Percentiles rank a stretch among this genome's conserved stretches.
Conservation (phyloP, 1,284 basidiomycete genomes). For the Cryptococcus sp. region DNA sequence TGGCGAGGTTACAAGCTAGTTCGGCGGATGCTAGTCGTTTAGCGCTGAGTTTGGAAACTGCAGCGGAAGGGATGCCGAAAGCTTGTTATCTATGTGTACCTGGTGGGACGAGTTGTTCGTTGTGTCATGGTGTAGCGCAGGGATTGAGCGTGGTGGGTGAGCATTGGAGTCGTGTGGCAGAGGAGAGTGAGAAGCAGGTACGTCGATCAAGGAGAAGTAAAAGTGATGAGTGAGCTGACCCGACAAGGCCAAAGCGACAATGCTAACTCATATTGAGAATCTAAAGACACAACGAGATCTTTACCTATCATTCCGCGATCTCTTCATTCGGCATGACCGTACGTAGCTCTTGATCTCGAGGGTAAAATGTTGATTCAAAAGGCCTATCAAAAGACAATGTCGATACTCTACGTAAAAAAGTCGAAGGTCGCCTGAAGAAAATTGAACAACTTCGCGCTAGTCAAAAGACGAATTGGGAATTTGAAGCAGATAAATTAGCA, state of each 20-base stretch:
- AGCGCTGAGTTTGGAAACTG: slow-evolving; percentile 72
- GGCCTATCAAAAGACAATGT: slow-evolving; percentile 73
- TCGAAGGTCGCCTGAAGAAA: slow-evolving; percentile 68
- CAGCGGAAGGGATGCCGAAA: slow-evolving; percentile 57
- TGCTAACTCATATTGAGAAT: slow-evolving; percentile 30
- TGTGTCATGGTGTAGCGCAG: slow-evolving; percentile 71
- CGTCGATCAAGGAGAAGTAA: too few species aligned
- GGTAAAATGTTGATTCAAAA: slow-evolving; percentile 4
- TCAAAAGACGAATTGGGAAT: slow-evolving; percentile 73
- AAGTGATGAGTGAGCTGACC: slow-evolving; percentile 1
- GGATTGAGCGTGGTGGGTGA: slow-evolving; percentile 65
- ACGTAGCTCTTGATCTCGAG: slow-evolving; percentile 3
- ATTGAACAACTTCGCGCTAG: slow-evolving; percentile 65
- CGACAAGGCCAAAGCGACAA: slow-evolving; percentile 11
- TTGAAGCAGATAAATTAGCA: slow-evolving; percentile 68
- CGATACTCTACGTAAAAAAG: slow-evolving; percentile 75
- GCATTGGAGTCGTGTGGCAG: slow-evolving; percentile 68
- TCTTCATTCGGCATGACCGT: slow-evolving; percentile 75
- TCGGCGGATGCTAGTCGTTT: slow-evolving; percentile 75
- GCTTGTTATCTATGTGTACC: slow-evolving; percentile 47
- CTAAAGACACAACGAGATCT: slow-evolving; percentile 75
- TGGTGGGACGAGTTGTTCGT: slow-evolving; percentile 63
- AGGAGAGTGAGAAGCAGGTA: slow-evolving; percentile 72
- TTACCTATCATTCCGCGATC: slow-evolving; percentile 75
- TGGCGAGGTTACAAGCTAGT: slow-evolving; percentile 79